Percentiles rank a stretch among this genome's conserved stretches.
These are phyloP conservation scores for Debaryomyces hansenii DNA, from an alignment of 805 yeast species.

Conservation along the genomic window DNA sequence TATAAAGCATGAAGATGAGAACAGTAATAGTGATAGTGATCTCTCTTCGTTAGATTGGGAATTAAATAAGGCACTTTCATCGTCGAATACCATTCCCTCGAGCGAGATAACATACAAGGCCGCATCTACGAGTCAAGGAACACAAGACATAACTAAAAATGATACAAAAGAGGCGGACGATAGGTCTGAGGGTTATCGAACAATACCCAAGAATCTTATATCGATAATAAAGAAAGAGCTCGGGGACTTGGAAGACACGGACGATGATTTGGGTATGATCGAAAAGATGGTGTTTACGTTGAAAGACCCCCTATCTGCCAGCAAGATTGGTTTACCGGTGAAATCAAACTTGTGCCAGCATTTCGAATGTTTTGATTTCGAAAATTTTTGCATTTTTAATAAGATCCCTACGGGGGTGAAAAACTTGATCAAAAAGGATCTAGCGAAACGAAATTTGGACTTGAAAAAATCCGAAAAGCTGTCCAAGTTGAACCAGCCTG, in stretches of 20 bases:
- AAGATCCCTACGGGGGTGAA: conserved; percentile 29
- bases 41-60: conserved; percentile 18
- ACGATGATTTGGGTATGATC: conserved; percentile 31
- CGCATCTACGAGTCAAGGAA: neutral
- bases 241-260: conserved; percentile 19
- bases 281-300: conserved; percentile 38
- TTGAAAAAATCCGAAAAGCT: conserved; percentile 4
- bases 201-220: conserved; percentile 28
- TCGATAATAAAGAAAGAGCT: conserved; percentile 30
- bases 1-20: conserved; percentile 3
- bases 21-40: conserved; percentile 11
- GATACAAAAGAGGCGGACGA: neutral
- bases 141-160: too few relatives aligned
- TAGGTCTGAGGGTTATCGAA: conserved; percentile 12
- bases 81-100: conserved; percentile 1
- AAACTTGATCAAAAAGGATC: conserved; percentile 20
- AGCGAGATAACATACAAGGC: neutral
- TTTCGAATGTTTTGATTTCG: conserved; percentile 46
- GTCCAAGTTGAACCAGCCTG: neutral
- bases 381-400: conserved; percentile 40
- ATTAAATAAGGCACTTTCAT: conserved; percentile 13
- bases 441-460: conserved; percentile 25
- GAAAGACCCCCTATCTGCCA: conserved; percentile 40
- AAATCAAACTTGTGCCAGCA: conserved; percentile 38
- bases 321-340: conserved; percentile 39